Conservation (phyloP, 805 yeast species). For the Candida vartiovaarae region DNA sequence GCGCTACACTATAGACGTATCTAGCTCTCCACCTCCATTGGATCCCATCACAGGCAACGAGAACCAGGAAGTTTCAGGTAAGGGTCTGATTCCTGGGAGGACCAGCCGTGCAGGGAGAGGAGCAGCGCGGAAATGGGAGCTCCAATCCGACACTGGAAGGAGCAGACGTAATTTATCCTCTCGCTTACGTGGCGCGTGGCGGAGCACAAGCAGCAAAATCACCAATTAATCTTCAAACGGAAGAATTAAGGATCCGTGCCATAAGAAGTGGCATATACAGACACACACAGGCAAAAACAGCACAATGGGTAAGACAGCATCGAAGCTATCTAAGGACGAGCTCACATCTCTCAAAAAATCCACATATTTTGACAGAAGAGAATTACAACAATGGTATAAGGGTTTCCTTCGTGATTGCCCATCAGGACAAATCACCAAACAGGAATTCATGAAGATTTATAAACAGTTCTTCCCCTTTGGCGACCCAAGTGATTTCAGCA, state of each 20-base stretch:
- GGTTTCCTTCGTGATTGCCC: conserved; percentile 95
- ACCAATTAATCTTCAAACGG: no score
- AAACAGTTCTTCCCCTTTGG: conserved; percentile 98
- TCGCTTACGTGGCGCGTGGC: no score
- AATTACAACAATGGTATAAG: conserved; percentile 97
- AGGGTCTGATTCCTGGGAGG: no score
- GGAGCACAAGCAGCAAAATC: no score
- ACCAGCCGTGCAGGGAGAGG: no score
- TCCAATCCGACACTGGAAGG: no score
- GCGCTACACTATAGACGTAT: no score
- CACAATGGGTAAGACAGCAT: conserved; percentile 88
- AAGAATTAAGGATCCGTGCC: not conserved
- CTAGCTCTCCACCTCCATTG: no score
- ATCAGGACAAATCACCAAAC: conserved; percentile 75
- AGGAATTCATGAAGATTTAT: conserved; percentile 86
- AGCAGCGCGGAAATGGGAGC: no score
- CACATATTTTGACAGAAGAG: conserved; percentile 88
- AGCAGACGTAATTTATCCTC: no score
- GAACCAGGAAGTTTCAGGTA: no score
- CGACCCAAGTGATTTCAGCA: conserved; percentile 88
- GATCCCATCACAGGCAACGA: no score
- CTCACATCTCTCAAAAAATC: conserved; percentile 72
- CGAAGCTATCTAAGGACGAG: conserved; percentile 88
- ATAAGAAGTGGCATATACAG: not conserved
- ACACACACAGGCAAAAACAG: not conserved